Percentiles rank a stretch among this genome's conserved stretches.
phyloP scores from a whole-genome alignment of 1,284 basidiomycete genomes.

The Fomitopsis pinicola region DNA sequence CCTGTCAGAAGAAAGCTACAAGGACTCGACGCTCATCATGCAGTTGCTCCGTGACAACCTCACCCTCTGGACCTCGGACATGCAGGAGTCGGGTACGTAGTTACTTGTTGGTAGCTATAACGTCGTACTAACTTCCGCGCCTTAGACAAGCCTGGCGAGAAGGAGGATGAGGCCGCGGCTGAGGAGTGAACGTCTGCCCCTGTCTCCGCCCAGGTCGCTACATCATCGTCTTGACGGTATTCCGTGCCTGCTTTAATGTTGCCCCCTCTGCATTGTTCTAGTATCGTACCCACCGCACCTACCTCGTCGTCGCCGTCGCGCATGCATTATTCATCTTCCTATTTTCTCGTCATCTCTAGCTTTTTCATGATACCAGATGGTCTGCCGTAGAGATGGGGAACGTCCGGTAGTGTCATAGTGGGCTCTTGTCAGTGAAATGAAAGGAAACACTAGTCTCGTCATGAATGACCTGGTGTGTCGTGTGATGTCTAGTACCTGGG shows the following conservation, averaged over 20 bases:
- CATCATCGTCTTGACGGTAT: background rate
- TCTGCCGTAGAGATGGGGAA: constrained; percentile 2
- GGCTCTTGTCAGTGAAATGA: constrained; percentile 1
- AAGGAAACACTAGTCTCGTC: constrained; percentile 1
- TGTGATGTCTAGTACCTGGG: background rate
- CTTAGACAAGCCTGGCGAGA: constrained; percentile 64
- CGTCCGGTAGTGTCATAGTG: background rate
- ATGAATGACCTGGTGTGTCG: background rate
- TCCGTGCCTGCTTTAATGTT: constrained; percentile 12
- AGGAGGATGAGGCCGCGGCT: constrained; percentile 51
- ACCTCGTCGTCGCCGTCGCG: constrained; percentile 14
- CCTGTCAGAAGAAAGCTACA: constrained; percentile 99
- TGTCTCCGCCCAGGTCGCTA: constrained; percentile 5
- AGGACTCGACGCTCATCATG: constrained; percentile 99
- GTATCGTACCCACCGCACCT: constrained; percentile 20
- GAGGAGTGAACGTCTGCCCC: constrained; percentile 21
- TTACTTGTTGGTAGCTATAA: background rate
- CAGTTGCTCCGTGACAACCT: constrained; percentile 98
- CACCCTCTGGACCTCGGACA: constrained; percentile 97
- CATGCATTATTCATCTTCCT: constrained; percentile 15
- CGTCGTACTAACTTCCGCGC: background rate
- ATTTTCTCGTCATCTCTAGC: constrained; percentile 9
- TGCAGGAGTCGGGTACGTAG: constrained; percentile 80
- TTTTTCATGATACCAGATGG: constrained; percentile 10
- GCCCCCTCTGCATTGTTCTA: constrained; percentile 16